Percentiles rank a stretch among this genome's conserved stretches.
Conservation (phyloP, 2,329 filamentous ascomycete genomes). For the Cytospora schulzeri region DNA sequence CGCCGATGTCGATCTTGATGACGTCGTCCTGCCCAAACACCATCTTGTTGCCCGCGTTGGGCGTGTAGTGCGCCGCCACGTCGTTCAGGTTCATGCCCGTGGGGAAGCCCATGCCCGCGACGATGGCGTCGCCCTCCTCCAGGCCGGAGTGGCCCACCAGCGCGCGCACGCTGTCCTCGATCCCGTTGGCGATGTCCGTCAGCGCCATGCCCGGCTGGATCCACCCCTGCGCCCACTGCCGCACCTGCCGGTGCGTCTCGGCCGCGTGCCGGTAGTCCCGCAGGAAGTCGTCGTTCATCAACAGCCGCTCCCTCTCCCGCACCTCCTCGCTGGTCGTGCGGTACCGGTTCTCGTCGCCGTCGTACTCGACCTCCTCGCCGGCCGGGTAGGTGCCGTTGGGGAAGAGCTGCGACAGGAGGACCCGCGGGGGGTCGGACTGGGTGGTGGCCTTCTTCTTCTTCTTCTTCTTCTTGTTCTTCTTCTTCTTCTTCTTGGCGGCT, state of each 20-base stretch:
- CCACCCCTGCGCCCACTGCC: slow-evolving; percentile 76
- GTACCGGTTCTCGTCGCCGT: slow-evolving; percentile 69
- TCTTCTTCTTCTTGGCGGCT: slow-evolving; percentile 74
- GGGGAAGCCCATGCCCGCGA: slow-evolving; percentile 81
- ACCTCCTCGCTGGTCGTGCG: slow-evolving; percentile 85
- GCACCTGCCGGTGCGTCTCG: slow-evolving; percentile 78
- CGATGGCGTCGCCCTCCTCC: slow-evolving; percentile 73
- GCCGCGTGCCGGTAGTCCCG: slow-evolving; percentile 77
- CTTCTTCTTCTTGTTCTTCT: slow-evolving; percentile 77
- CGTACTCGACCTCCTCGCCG: slow-evolving; percentile 78
- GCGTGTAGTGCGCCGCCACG: slow-evolving; percentile 81
- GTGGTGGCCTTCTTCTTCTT: slow-evolving; percentile 65
- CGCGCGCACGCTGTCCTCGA: slow-evolving; percentile 76
- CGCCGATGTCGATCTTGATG: slow-evolving; percentile 81
- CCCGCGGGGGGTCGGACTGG: slow-evolving; percentile 77
- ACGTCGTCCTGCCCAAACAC: slow-evolving; percentile 73
- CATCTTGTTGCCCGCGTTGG: slow-evolving; percentile 81
- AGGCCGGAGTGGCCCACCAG: slow-evolving; percentile 75
- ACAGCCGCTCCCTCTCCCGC: slow-evolving; percentile 75
- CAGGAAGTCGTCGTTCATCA: slow-evolving; percentile 70
- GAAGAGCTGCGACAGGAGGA: slow-evolving; percentile 74
- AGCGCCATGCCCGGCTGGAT: slow-evolving; percentile 78
- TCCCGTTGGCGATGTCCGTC: slow-evolving; percentile 79
- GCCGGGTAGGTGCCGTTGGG: slow-evolving; percentile 71
- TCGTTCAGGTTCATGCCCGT: slow-evolving; percentile 81